A percentile compares a stretch with the other conserved stretches of the same genome.
Evolutionary conservation across 306 rosid genomes (phyloP).

Genomic region (Cucurbita argyrosperma): DNA sequence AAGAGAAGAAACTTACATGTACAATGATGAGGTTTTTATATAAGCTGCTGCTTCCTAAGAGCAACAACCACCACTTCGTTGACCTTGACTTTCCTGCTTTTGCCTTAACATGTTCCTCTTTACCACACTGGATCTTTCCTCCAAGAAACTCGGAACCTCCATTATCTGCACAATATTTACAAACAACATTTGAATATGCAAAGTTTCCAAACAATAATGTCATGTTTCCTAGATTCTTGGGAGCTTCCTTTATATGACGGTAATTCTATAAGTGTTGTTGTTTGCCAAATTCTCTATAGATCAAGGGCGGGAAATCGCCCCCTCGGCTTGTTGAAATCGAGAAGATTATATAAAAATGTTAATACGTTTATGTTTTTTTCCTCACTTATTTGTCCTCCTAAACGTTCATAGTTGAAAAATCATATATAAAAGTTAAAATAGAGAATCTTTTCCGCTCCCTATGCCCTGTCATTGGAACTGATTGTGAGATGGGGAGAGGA

Average conservation of each 20-base stretch:
- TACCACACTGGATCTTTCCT: conserved; percentile 50
- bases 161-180: conserved; percentile 33
- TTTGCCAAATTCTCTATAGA: not conserved
- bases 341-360: not conserved
- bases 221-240: not conserved
- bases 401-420: not conserved
- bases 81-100: conserved; percentile 33
- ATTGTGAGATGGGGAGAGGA: not conserved
- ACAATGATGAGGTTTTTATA: conserved; percentile 23
- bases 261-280: not conserved
- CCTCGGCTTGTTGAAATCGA: not conserved
- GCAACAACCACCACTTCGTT: conserved; percentile 47
- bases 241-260: not conserved
- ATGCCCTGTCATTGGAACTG: not conserved
- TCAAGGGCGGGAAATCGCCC: not conserved
- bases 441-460: not conserved
- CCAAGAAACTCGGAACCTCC: conserved; percentile 87
- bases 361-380: not conserved
- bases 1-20: conserved; percentile 17
- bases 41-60: conserved; percentile 16
- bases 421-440: not conserved
- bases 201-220: not conserved
- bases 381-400: not conserved
- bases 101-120: conserved; percentile 53
- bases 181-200: not conserved